These are phyloP conservation scores for Linum lewisii DNA, from an alignment of 345 rosid species.

Conservation along the genomic window DNA sequence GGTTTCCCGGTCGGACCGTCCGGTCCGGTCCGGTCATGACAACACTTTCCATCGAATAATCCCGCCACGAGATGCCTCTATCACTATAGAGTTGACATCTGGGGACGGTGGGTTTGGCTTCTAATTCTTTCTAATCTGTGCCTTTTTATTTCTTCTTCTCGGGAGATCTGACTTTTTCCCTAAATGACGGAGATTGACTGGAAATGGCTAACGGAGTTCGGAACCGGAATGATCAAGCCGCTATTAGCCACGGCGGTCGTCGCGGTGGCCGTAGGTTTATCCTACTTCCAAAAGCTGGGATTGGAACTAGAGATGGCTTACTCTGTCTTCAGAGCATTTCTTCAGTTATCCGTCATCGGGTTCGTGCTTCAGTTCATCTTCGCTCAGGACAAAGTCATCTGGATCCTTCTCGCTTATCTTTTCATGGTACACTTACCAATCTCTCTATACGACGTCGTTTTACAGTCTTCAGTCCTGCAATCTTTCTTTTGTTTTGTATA, in stretches of 20 bases:
- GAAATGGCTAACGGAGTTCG: constrained; percentile 47
- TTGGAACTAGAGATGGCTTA: constrained; percentile 76
- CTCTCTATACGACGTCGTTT: neutral
- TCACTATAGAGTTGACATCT: too few relatives aligned
- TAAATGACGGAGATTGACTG: constrained; percentile 27
- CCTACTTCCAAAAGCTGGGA: constrained; percentile 52
- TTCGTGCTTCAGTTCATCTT: constrained; percentile 91
- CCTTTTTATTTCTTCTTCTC: too few relatives aligned
- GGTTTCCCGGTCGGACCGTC: too few relatives aligned
- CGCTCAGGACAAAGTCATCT: constrained; percentile 31
- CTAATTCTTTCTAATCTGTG: too few relatives aligned
- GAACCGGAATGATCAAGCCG: constrained; percentile 75
- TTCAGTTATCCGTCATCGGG: constrained; percentile 77
- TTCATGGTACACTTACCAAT: constrained; percentile 48
- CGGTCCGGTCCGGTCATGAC: too few relatives aligned
- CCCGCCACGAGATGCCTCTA: too few relatives aligned
- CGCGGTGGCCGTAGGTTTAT: constrained; percentile 52
- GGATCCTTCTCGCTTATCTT: constrained; percentile 81
- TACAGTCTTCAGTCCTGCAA: neutral
- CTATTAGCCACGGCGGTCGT: constrained; percentile 70
- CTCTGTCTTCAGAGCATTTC: constrained; percentile 59
- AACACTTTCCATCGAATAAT: too few relatives aligned
- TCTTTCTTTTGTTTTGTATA: neutral
- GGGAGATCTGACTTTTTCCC: too few relatives aligned
- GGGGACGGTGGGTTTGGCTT: too few relatives aligned